Conservation (phyloP, 2,329 filamentous ascomycete genomes). For the Simplicillium sp. region DNA sequence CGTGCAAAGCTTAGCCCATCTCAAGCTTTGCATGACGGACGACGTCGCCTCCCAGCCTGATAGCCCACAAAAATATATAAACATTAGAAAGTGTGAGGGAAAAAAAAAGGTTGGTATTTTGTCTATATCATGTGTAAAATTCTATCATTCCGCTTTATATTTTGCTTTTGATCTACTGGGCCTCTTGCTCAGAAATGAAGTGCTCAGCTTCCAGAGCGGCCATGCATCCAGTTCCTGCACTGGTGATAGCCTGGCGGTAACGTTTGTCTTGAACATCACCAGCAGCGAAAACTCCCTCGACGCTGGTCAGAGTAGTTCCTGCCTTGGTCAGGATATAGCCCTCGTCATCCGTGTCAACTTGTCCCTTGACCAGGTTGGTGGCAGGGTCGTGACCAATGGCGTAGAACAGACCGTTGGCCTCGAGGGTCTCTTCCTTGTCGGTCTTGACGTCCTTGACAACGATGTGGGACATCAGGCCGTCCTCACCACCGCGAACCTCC, state of each 20-base stretch:
- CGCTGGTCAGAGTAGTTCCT: constrained; percentile 77
- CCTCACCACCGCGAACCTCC: constrained; percentile 77
- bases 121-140: not conserved
- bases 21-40: too few relatives aligned
- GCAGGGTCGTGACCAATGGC: constrained; percentile 95
- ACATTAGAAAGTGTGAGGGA: too few relatives aligned
- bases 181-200: constrained; percentile 70
- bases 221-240: constrained; percentile 90
- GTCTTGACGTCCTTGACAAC: constrained; percentile 71
- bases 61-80: too few relatives aligned
- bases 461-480: constrained; percentile 81
- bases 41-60: too few relatives aligned
- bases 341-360: constrained; percentile 80
- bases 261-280: constrained; percentile 98
- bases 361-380: constrained; percentile 79
- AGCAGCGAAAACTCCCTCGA: constrained; percentile 90
- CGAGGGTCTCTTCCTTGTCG: constrained; percentile 71
- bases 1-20: too few relatives aligned
- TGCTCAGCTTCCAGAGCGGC: constrained; percentile 95
- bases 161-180: constrained; percentile 11
- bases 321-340: constrained; percentile 86
- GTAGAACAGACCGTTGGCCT: constrained; percentile 92
- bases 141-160: constrained; percentile 4
- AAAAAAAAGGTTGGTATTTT: too few relatives aligned
- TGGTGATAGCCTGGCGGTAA: constrained; percentile 96